Evolutionary conservation across 495 filamentous ascomycete genomes (phyloP), one percentile per base, ranked within the genome.

Genomic region (Sabuloglossum arenarium): DNA sequence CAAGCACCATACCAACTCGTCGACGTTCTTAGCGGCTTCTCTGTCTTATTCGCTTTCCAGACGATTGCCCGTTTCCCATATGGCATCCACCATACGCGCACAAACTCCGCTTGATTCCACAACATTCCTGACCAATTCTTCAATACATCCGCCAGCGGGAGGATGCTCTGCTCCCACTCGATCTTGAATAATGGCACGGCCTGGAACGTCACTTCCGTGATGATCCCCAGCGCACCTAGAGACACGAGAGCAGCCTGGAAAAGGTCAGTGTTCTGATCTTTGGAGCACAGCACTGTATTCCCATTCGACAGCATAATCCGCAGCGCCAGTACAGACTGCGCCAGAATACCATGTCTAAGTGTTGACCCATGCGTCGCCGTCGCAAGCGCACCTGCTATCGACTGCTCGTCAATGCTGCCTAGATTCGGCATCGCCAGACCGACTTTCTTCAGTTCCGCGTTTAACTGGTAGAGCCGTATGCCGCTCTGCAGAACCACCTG

Each of bases 31-130:
- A 67, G 59, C 0, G 77, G 72, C n/a, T 73, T 72, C 24, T 77
- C 72, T 0, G 86, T 86, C 59, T 81, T 82, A 51, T 80, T 80
- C 5, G 88, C 91, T 29, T 76, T 77, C 91, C 91, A 98, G 19
- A 91, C 79, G 58, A 95, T 84, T 19, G 84, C 85, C 28, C 84
- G 75, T 53, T 83, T 77, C 68, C 81, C 84, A 70, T 98, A 95
- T 1, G 91, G 91, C 66, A 94, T 78, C 91, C 91, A 98, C 91
- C 91, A 98, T 43, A 95, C 84, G 25, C 91, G 78, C 42, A 89
- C 85, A 63, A 88, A 98, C 66, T 96, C 87, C 61, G 80, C 75
- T 42, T 78, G 75, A 6, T 77, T 85, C 93, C 93, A 98, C 27
- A 96, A 72, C 12, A 72, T 76, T 16, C 66, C 72, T 1, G 83